Conservation (phyloP, 2,329 filamentous ascomycete species). For the Aspergillus pseudotamarii region DNA sequence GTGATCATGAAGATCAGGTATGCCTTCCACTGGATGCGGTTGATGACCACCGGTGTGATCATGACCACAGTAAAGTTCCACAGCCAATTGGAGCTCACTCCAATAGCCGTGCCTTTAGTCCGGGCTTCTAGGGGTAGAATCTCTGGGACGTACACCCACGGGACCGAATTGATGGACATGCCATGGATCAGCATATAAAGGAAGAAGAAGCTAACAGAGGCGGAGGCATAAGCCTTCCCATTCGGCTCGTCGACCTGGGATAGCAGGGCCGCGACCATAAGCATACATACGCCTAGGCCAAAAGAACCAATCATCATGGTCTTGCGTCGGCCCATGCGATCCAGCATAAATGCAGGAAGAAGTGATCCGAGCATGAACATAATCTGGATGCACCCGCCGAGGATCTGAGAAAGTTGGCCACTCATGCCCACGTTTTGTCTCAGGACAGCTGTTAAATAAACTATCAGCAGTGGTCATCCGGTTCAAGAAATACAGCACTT, state of each 20-base stretch:
- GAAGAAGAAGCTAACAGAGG: background rate
- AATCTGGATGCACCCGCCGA: conserved; percentile 30
- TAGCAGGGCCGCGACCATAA: conserved; percentile 36
- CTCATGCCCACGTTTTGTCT: conserved; percentile 32
- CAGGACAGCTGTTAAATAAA: background rate
- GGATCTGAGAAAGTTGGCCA: conserved; percentile 37
- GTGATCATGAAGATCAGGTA: conserved; percentile 40
- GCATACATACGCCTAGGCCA: conserved; percentile 41
- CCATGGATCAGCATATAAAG: background rate
- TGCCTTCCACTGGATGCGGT: conserved; percentile 35
- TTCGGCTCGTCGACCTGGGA: conserved; percentile 38
- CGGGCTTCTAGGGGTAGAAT: conserved; percentile 54
- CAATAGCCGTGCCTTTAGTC: conserved; percentile 50
- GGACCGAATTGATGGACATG: background rate
- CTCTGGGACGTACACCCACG: conserved; percentile 54
- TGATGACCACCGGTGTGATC: conserved; percentile 37
- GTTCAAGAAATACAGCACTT: background rate
- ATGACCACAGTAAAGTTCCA: conserved; percentile 49
- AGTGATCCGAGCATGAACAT: conserved; percentile 40
- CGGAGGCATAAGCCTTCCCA: background rate
- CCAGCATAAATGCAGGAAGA: conserved; percentile 50
- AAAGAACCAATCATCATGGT: conserved; percentile 39
- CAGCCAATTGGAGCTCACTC: conserved; percentile 46
- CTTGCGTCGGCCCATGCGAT: conserved; percentile 42
- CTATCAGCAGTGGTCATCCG: background rate